Base-by-base conservation (phyloP, 805 yeast species). In the Myxozyma melibiosi region DNA sequence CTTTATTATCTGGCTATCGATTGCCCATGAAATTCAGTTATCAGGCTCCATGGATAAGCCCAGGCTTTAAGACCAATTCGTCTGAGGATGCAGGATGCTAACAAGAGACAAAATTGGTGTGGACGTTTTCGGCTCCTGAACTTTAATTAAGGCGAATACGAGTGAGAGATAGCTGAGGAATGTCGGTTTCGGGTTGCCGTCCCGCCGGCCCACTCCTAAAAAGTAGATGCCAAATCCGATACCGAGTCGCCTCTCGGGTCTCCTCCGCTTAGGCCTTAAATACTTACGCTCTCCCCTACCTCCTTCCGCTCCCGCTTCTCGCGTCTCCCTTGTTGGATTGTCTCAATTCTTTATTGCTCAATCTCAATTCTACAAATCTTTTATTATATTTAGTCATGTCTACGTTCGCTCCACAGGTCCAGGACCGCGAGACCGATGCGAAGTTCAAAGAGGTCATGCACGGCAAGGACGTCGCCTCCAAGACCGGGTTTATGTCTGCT, bases 401-500 rank as follows among this genome's bases (percentile, higher is more conserved):
- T 25, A 49, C 54, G 7, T 53, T 58, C 30, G 55, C 46, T 24
- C 62, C 55, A 38, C 51, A 49, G 49, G 43, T 48, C 53, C 58
- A 57, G 49, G 54, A 64, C 57, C 51, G 64, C 38, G 53, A 37
- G n/a, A 48, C 47, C 65, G 94, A 86, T 73, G 77, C 81, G 65
- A 80, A 84, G 51, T 92, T 92, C 73, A 87, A 97, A 65, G 78
- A 84, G 66, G 88, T 92, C 35, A 75, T 92, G 71, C 97, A 92
- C 72, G 97, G 97, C 65, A 82, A 85, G 48, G 81, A 76, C 51
- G 83, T 77, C 41, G 85, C 81, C 66, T 71, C 81, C 55, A 80
- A 79, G 66, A 76, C 84, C 37, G 98, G 98, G 44, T 76, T 90
- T 63, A 70, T 81, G 34, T 96, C 97, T 31, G 79, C 90, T 66